Percentiles rank a stretch among this genome's conserved stretches.
Evolutionary conservation across 441 rosid species (phyloP).

Genomic region (Eruca vesicaria): DNA sequence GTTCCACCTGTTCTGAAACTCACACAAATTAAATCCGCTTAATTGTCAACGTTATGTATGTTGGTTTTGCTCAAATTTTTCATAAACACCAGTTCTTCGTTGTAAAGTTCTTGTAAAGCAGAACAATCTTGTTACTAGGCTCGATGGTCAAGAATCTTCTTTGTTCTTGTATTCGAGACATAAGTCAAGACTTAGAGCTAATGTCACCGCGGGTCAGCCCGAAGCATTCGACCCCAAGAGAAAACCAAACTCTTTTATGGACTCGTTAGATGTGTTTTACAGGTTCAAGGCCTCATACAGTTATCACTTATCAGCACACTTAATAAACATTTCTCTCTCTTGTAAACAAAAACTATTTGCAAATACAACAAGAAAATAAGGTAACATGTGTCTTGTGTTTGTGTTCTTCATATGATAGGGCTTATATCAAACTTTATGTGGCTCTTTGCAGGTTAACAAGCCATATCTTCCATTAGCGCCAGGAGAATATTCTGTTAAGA

Average conservation of each 20-base stretch:
- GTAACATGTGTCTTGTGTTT: background rate
- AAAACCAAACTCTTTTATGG: constrained; percentile 37
- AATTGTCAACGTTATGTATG: no score
- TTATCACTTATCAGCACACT: constrained; percentile 93
- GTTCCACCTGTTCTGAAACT: background rate
- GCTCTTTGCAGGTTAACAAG: constrained; percentile 71
- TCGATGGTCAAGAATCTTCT: constrained; percentile 33
- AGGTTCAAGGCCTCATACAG: constrained; percentile 93
- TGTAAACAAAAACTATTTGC: no score
- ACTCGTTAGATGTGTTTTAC: constrained; percentile 80
- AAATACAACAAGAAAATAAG: constrained; percentile 6
- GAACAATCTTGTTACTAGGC: constrained; percentile 27
- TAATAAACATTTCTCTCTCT: constrained; percentile 12
- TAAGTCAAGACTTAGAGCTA: constrained; percentile 38
- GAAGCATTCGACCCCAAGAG: constrained; percentile 42
- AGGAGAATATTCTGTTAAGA: constrained; percentile 72
- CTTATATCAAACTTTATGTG: background rate
- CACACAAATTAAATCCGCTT: no score
- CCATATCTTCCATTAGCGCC: constrained; percentile 97
- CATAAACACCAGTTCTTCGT: constrained; percentile 36
- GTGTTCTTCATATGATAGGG: background rate
- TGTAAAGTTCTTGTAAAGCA: constrained; percentile 27
- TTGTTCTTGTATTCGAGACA: constrained; percentile 29
- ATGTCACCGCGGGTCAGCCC: constrained; percentile 68
- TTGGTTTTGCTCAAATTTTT: background rate